A percentile compares a stretch with the other conserved stretches of the same genome.
phyloP scores from a whole-genome alignment of 1,139 yeast species.

The Geotrichum phurueaensis region DNA sequence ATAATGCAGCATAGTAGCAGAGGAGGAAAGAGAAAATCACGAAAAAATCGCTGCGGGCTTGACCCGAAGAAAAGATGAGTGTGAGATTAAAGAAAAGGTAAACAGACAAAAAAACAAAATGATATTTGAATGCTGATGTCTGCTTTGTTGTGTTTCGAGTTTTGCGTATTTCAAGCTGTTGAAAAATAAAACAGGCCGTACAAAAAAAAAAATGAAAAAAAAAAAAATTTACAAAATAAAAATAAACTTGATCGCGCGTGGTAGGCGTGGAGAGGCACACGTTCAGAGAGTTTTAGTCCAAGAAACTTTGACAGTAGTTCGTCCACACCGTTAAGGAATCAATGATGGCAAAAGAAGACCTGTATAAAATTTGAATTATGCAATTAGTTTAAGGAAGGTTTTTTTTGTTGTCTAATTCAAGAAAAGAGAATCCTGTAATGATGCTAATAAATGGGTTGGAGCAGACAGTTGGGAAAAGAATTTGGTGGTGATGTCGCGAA shows the following conservation, averaged over 20 bases:
- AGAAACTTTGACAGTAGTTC: too few relatives aligned
- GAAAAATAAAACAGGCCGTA: too few relatives aligned
- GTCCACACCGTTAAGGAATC: too few relatives aligned
- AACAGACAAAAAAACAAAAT: not conserved
- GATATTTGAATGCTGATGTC: not conserved
- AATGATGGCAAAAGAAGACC: too few relatives aligned
- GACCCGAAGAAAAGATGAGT: not conserved
- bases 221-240: too few relatives aligned
- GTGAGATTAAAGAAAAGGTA: not conserved
- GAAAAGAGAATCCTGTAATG: not conserved
- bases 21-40: not conserved
- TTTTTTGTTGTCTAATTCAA: not conserved
- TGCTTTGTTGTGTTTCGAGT: not conserved
- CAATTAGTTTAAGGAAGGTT: not conserved
- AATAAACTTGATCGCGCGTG: too few relatives aligned
- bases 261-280: too few relatives aligned
- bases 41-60: not conserved
- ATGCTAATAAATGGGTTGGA: not conserved
- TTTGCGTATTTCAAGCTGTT: too few relatives aligned
- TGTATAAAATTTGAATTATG: not conserved
- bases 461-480: not conserved
- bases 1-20: not conserved
- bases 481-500: not conserved
- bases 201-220: too few relatives aligned
- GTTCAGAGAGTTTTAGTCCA: too few relatives aligned